Conservation (phyloP, 164 flowering plant genomes). For the Litsea cubeba region DNA sequence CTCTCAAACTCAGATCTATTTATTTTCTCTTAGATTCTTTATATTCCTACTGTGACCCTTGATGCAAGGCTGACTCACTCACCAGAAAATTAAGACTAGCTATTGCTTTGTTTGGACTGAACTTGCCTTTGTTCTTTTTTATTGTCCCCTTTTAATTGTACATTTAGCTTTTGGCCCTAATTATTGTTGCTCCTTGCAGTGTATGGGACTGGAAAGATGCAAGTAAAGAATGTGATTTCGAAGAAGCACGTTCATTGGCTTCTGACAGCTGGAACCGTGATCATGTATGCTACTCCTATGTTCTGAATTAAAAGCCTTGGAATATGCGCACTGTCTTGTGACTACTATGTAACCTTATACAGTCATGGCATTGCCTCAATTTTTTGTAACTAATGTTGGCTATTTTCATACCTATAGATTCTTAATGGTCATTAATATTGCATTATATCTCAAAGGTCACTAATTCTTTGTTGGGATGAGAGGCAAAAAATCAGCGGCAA, state of each 20-base stretch:
- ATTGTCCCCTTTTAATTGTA: neutral
- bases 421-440: neutral
- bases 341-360: neutral
- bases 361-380: neutral
- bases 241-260: constrained; percentile 72
- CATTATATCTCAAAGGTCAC: neutral
- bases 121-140: constrained; percentile 2
- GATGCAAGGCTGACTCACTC: neutral
- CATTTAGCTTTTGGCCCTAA: neutral
- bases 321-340: neutral
- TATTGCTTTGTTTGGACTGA: neutral
- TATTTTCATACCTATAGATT: neutral
- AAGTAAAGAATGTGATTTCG: constrained; percentile 46
- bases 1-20: neutral
- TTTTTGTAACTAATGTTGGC: neutral
- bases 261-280: constrained; percentile 71
- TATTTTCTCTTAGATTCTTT: neutral
- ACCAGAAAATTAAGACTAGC: neutral
- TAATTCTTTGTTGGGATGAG: neutral
- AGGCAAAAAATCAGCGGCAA: neutral
- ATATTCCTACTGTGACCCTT: neutral
- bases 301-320: neutral
- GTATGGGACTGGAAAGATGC: constrained; percentile 81
- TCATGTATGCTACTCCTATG: constrained; percentile 37
- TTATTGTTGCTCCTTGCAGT: constrained; percentile 31